Conservation (phyloP, 2,329 filamentous ascomycete species). For the Pseudomassariella vexata region DNA sequence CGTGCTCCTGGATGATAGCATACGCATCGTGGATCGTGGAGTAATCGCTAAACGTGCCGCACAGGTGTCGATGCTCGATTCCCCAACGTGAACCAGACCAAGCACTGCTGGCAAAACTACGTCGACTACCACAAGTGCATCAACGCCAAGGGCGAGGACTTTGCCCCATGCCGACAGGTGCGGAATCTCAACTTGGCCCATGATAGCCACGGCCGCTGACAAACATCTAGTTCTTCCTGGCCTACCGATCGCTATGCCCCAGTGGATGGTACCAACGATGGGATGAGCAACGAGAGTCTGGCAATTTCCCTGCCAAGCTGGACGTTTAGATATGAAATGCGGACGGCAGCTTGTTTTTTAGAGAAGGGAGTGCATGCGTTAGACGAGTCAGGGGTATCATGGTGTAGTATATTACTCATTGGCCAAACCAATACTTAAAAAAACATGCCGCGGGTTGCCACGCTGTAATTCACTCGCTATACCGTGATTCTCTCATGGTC, state of each 20-base stretch:
- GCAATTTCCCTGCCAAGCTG: constrained; percentile 62
- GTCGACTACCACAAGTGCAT: constrained; percentile 99
- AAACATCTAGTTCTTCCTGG: constrained; percentile 74
- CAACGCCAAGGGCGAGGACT: constrained; percentile 96
- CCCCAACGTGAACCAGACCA: constrained; percentile 96
- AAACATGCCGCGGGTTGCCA: constrained; percentile 1
- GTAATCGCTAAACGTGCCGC: too few relatives aligned
- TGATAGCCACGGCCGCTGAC: background rate
- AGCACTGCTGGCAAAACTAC: constrained; percentile 99
- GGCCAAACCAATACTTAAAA: constrained; percentile 17
- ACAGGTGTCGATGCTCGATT: constrained; percentile 98
- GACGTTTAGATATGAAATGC: constrained; percentile 40
- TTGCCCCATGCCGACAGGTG: constrained; percentile 95
- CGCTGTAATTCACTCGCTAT: too few relatives aligned
- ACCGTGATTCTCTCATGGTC: too few relatives aligned
- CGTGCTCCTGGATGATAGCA: too few relatives aligned
- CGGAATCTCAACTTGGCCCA: constrained; percentile 11
- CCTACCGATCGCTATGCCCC: constrained; percentile 96
- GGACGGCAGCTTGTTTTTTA: constrained; percentile 4
- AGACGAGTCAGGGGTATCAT: constrained; percentile 9
- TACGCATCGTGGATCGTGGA: too few relatives aligned
- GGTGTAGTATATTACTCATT: constrained; percentile 21
- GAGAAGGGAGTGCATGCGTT: background rate
- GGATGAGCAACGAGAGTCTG: constrained; percentile 39
- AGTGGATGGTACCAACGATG: constrained; percentile 81